These are phyloP conservation scores for Pseudohalonectria lignicola DNA, from an alignment of 2,329 filamentous ascomycete genomes.

Conservation along the genomic window DNA sequence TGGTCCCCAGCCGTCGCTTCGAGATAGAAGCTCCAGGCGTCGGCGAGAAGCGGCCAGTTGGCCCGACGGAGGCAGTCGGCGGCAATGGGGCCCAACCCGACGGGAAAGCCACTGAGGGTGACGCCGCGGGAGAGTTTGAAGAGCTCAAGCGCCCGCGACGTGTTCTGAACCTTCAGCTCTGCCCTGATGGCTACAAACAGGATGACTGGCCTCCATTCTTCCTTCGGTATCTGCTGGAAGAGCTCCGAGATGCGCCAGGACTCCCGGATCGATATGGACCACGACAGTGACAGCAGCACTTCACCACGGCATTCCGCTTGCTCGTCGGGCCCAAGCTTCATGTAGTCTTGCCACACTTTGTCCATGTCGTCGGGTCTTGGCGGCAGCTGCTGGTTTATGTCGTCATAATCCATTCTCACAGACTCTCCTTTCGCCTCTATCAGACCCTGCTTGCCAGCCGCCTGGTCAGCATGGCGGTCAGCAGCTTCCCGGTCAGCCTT, in stretches of 20 bases:
- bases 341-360: slow-evolving; percentile 29
- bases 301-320: slow-evolving; percentile 15
- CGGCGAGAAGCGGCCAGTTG: slow-evolving; percentile 23
- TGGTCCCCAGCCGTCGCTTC: neutral
- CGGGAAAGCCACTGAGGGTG: slow-evolving; percentile 16
- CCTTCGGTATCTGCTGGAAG: slow-evolving; percentile 24
- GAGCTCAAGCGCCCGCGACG: slow-evolving; percentile 23
- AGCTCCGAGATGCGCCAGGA: slow-evolving; percentile 32
- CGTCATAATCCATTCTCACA: too few species aligned
- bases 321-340: slow-evolving; percentile 20
- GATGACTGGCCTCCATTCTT: slow-evolving; percentile 26
- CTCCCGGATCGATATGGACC: slow-evolving; percentile 29
- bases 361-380: neutral
- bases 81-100: slow-evolving; percentile 32
- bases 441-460: too few species aligned
- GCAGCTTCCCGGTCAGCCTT: too few species aligned
- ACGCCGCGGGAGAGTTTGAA: slow-evolving; percentile 30
- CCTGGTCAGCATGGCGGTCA: too few species aligned
- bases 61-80: slow-evolving; percentile 24
- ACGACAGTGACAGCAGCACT: slow-evolving; percentile 30
- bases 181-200: slow-evolving; percentile 29
- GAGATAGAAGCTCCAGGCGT: slow-evolving; percentile 23
- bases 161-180: slow-evolving; percentile 27
- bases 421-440: too few species aligned
- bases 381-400: neutral